Base-by-base conservation (phyloP, 1,139 yeast species). In the Candida frijolesensis region DNA sequence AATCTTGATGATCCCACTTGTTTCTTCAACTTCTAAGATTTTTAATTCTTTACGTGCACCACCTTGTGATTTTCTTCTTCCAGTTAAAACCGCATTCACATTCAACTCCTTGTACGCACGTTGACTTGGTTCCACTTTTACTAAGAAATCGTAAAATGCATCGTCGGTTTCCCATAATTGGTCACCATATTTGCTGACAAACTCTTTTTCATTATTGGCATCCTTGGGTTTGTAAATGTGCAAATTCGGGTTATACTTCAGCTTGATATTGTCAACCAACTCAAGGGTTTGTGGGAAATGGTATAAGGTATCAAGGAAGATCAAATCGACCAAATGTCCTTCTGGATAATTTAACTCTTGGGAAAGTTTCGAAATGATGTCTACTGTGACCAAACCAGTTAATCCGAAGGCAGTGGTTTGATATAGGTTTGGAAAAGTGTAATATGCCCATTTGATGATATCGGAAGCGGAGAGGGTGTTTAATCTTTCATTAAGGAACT, bases 371-470 rank as follows among this genome's bases (percentile, higher is more conserved):
- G 88, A 78, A 40, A 92, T 71, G 80, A 92, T 87, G 65, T 92
- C 97, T 34, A 89, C 75, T 12, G 94, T 91, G 22, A 87, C 96
- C 52, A 92, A 71, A 0, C 99, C 99, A 0, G 97, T 89, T 41
- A 94, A 77, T 0, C 99, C 99, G 69, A 92, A 90, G 1, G 98
- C 98, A 0, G 98, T 90, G 2, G 97, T 91, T 67, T 94, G 99
- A 64, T 68, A 91, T 33, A 94, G 74, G 35, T 83, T 78, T 4
- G 97, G 97, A 61, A 92, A 85, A 0, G 96, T 89, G 27, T 80
- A 68, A 27, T 87, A 72, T 0, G 97, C 83, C 98, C 98, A 94
- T 62, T 77, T 74, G 41, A 92, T 73, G 54, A 92, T 83, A 52
- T 90, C 90, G 57, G 83, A 80, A 0, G 98, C 90, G 1, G 83